phyloP scores from a whole-genome alignment of 805 yeast genomes.

The Yueomyces sp. region DNA sequence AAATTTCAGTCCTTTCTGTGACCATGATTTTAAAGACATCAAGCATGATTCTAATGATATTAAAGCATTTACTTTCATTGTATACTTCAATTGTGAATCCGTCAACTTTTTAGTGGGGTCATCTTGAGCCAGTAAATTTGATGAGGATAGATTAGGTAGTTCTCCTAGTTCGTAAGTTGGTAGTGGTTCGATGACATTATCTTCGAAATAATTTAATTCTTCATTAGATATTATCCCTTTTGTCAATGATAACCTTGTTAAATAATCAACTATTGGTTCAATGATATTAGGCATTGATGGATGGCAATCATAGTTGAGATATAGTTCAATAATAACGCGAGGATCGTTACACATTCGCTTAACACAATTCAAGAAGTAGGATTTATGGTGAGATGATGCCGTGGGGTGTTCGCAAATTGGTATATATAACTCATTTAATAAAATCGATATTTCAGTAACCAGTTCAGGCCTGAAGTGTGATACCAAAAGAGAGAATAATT shows the following conservation, averaged over 20 bases:
- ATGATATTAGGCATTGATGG: constrained; percentile 65
- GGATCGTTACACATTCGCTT: constrained; percentile 81
- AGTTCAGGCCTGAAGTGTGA: constrained; percentile 76
- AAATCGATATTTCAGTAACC: constrained; percentile 87
- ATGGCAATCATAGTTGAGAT: constrained; percentile 92
- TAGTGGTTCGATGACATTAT: constrained; percentile 38
- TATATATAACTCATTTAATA: constrained; percentile 83
- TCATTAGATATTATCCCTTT: constrained; percentile 58
- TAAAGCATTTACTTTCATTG: constrained; percentile 69
- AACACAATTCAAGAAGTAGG: constrained; percentile 70
- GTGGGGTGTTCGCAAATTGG: constrained; percentile 88
- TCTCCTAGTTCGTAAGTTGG: constrained; percentile 62
- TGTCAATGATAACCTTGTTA: constrained; percentile 52
- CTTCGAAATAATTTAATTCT: constrained; percentile 48
- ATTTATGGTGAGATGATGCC: constrained; percentile 83
- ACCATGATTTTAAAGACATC: constrained; percentile 75
- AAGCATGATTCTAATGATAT: constrained; percentile 70
- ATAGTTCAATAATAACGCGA: constrained; percentile 78
- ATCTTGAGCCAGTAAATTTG: constrained; percentile 33
- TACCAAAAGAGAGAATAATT: constrained; percentile 86
- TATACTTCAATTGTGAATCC: constrained; percentile 70
- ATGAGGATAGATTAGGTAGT: constrained; percentile 64
- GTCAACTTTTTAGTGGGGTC: constrained; percentile 8
- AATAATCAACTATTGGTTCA: constrained; percentile 66
- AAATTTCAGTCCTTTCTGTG: constrained; percentile 45